These are phyloP conservation scores for Trichophyton rubrum DNA, from an alignment of 2,329 filamentous ascomycete genomes.

Conservation along the genomic window DNA sequence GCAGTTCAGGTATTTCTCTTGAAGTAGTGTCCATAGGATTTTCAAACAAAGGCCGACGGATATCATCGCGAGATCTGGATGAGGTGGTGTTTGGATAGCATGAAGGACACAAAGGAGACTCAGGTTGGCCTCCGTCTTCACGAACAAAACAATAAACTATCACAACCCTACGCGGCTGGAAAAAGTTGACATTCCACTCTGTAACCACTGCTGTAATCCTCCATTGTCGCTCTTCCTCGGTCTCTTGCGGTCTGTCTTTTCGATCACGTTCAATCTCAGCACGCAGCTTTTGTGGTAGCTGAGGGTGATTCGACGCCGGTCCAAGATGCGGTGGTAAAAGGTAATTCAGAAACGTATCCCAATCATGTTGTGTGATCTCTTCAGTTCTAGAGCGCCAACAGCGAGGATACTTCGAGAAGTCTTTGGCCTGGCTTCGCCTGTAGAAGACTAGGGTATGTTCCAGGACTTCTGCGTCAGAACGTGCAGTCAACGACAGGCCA, in stretches of 20 bases:
- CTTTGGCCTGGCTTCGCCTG: constrained; percentile 29
- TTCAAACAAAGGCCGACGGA: background rate
- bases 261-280: constrained; percentile 31
- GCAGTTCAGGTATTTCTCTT: background rate
- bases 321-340: constrained; percentile 31
- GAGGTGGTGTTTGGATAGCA: constrained; percentile 30
- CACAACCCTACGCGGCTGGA: constrained; percentile 24
- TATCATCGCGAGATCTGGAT: background rate
- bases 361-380: constrained; percentile 31
- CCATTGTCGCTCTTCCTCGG: constrained; percentile 27
- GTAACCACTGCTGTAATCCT: constrained; percentile 29
- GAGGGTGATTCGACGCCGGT: constrained; percentile 24
- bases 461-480: constrained; percentile 18
- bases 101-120: constrained; percentile 28
- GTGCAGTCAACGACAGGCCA: constrained; percentile 17
- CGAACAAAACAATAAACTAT: constrained; percentile 27
- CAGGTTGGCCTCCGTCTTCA: constrained; percentile 21
- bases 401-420: constrained; percentile 31
- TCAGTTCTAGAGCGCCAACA: constrained; percentile 26
- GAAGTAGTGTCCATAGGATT: background rate
- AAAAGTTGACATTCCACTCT: constrained; percentile 35
- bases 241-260: constrained; percentile 32
- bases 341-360: constrained; percentile 33
- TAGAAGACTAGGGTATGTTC: constrained; percentile 31
- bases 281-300: constrained; percentile 27